Percentiles rank a stretch among this genome's conserved stretches.
phyloP scores from a whole-genome alignment of 1,284 basidiomycete species.

The Ceratobasidium sp. region DNA sequence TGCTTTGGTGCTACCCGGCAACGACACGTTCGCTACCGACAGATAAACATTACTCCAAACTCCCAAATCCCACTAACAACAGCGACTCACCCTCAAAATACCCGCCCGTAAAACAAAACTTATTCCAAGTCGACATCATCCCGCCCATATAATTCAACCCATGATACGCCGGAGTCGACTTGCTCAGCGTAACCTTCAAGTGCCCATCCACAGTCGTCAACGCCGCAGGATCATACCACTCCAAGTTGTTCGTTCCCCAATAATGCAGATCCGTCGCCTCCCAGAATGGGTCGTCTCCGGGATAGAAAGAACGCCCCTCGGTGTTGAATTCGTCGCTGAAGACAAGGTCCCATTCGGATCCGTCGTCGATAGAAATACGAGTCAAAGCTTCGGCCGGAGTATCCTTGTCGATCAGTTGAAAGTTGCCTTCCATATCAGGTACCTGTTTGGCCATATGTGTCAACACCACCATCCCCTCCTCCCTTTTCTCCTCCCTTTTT shows the following conservation, averaged over 20 bases:
- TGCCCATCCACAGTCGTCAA: constrained; percentile 61
- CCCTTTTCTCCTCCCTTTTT: no score
- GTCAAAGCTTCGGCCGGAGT: constrained; percentile 74
- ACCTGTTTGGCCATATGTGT: no score
- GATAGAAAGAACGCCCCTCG: constrained; percentile 66
- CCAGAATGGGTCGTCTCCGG: constrained; percentile 74
- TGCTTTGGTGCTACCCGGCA: constrained; percentile 61
- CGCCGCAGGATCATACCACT: constrained; percentile 60
- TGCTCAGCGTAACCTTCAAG: constrained; percentile 60
- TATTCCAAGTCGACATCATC: constrained; percentile 55
- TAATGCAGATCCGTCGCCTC: constrained; percentile 83
- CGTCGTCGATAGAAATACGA: constrained; percentile 70
- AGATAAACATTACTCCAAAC: background rate
- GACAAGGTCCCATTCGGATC: constrained; percentile 72
- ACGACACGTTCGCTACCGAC: constrained; percentile 58
- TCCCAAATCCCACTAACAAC: constrained; percentile 47
- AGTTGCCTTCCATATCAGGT: constrained; percentile 24
- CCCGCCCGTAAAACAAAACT: constrained; percentile 63
- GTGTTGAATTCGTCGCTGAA: constrained; percentile 75
- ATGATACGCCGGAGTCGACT: constrained; percentile 55
- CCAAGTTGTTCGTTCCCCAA: constrained; percentile 61
- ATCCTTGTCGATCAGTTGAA: constrained; percentile 70
- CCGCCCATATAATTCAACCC: constrained; percentile 58
- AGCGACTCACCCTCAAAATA: constrained; percentile 54
- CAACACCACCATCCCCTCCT: no score